Conservation (phyloP, 768 basidiomycete species). For the Boletus speciosus region DNA sequence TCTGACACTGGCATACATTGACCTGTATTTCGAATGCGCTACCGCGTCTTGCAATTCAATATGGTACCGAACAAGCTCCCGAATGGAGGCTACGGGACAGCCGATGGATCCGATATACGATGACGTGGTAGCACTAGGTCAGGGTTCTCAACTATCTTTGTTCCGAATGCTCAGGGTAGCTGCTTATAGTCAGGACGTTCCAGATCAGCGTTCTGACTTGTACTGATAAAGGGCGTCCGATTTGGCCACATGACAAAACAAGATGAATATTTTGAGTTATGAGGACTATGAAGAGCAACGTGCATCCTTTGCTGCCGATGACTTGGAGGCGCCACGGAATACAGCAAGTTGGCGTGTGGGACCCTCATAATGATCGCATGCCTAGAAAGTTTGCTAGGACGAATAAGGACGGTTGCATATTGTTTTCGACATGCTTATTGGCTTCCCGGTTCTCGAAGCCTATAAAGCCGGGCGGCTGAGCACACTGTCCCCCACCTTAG, state of each 20-base stretch:
- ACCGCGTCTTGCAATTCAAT: slow-evolving; percentile 3
- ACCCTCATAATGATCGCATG: slow-evolving; percentile 21
- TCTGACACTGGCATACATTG: background rate
- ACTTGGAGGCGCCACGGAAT: slow-evolving; percentile 18
- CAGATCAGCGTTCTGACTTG: slow-evolving; percentile 13
- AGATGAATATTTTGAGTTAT: slow-evolving; percentile 13
- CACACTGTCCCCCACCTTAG: slow-evolving; percentile 12
- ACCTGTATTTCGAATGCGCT: background rate
- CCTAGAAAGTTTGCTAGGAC: slow-evolving; percentile 23
- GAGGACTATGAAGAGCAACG: slow-evolving; percentile 17
- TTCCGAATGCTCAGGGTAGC: slow-evolving; percentile 23
- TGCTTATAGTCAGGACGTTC: slow-evolving; percentile 21
- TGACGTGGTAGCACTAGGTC: slow-evolving; percentile 18
- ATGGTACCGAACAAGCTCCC: slow-evolving; percentile 7
- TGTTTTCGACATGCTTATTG: slow-evolving; percentile 27
- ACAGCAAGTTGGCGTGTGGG: slow-evolving; percentile 30
- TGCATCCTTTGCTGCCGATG: slow-evolving; percentile 13
- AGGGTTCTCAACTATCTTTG: slow-evolving; percentile 25
- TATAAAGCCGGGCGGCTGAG: slow-evolving; percentile 26
- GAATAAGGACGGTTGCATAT: slow-evolving; percentile 27
- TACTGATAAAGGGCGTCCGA: slow-evolving; percentile 28
- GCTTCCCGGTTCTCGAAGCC: slow-evolving; percentile 21
- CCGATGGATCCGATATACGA: slow-evolving; percentile 21
- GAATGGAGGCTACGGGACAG: slow-evolving; percentile 7
- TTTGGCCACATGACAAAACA: slow-evolving; percentile 32